phyloP scores from a whole-genome alignment of 78 protist species.

The Carpediemonas membranifera region DNA sequence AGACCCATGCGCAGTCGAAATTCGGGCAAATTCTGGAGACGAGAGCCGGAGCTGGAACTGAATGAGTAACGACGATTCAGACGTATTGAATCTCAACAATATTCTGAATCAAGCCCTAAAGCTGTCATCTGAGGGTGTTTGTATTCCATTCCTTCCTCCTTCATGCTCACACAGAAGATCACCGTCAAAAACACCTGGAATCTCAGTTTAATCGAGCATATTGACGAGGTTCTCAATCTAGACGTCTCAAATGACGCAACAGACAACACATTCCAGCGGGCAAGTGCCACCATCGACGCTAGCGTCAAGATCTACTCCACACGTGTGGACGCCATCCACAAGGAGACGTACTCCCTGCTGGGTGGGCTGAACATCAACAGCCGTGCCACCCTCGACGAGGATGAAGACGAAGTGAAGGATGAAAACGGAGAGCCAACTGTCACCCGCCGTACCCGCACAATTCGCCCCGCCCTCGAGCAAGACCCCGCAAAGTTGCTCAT shows the following conservation, averaged over 20 bases:
- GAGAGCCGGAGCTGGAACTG: too few relatives aligned
- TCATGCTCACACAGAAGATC: slow-evolving; percentile 55
- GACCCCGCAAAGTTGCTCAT: too few relatives aligned
- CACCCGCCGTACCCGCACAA: too few relatives aligned
- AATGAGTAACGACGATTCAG: too few relatives aligned
- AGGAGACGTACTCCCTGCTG: slow-evolving; percentile 52
- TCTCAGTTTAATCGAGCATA: slow-evolving; percentile 65
- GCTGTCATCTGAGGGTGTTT: not conserved
- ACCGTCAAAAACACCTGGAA: slow-evolving; percentile 76
- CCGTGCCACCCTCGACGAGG: not conserved
- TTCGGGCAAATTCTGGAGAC: too few relatives aligned
- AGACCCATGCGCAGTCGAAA: too few relatives aligned
- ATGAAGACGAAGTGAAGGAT: not conserved
- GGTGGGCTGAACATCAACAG: too few relatives aligned
- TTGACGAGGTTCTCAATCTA: slow-evolving; percentile 40
- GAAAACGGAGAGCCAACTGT: too few relatives aligned
- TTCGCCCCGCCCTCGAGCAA: too few relatives aligned
- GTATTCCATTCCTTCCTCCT: not conserved
- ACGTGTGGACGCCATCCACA: slow-evolving; percentile 79
- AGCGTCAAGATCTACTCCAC: slow-evolving; percentile 67
- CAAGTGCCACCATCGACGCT: slow-evolving; percentile 79
- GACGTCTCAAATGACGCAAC: not conserved
- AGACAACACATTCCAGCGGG: slow-evolving; percentile 69
- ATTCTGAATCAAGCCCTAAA: too few relatives aligned
- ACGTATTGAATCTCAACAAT: too few relatives aligned